Conservation (phyloP, 352 stramenopile genomes). For the Globisporangium alternatum region DNA sequence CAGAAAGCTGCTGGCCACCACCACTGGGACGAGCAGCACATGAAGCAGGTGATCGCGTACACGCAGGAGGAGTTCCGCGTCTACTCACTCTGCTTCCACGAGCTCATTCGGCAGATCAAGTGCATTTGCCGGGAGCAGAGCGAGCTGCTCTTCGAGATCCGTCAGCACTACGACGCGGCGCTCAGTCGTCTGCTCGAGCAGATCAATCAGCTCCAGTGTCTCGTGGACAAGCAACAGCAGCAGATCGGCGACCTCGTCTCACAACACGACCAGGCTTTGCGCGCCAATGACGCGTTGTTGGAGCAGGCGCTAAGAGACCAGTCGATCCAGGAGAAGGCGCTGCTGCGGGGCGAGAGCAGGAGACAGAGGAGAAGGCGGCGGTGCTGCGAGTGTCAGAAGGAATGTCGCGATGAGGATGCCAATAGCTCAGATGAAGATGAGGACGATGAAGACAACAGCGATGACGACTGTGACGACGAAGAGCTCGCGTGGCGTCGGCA, state of each 20-base stretch:
- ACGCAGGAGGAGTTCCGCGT: conserved; percentile 53
- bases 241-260: conserved; percentile 19
- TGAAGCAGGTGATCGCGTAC: conserved; percentile 31
- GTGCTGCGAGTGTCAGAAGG: background rate
- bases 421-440: background rate
- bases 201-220: conserved; percentile 14
- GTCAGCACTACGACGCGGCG: conserved; percentile 42
- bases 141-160: conserved; percentile 60
- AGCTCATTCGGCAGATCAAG: conserved; percentile 70
- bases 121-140: conserved; percentile 79
- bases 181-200: conserved; percentile 26
- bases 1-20: background rate
- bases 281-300: conserved; percentile 25
- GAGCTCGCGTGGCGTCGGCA: conserved; percentile 36
- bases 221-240: conserved; percentile 29
- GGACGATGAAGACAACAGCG: conserved; percentile 14
- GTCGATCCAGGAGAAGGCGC: background rate
- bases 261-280: conserved; percentile 13
- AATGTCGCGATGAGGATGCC: background rate
- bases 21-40: background rate
- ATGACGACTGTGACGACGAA: conserved; percentile 20
- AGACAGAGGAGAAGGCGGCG: background rate
- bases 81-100: conserved; percentile 75
- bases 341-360: background rate
- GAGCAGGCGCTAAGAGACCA: conserved; percentile 13